Evolutionary conservation across 441 rosid genomes (phyloP), one percentile per base, ranked within the genome.

Genomic region (Mallotus repandus): DNA sequence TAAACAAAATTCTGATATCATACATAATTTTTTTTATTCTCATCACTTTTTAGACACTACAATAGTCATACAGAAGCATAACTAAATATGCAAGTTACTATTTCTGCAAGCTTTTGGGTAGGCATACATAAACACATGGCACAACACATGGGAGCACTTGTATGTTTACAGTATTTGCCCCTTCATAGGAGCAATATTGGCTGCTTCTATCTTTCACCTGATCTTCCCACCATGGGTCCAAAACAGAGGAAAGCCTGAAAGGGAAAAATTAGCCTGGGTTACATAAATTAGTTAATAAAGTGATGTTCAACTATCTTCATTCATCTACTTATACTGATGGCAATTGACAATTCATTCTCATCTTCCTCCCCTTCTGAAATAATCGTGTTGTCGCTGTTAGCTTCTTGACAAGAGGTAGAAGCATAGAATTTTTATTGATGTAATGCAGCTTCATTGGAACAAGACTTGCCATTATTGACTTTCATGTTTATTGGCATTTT

Each of bases 81-180:
- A 29, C 38, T 10, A 61, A 16, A 3, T 32, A 61, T 62, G 45
- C 67, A 41, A 38, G 35, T 25, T 25, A 25, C 29, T 25, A 25
- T 25, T 25, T 25, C 29, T 25, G 29, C 29, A 25, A 1, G 29
- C n/a, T 41, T 25, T 96, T 87, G 69, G 98, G 97, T 96, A 98
- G 98, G 97, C 96, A 22, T 96, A 88, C 63, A 58, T 91, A 58
- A 79, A 87, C 88, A 89, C 84, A 38, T 66, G 89, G 82, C 99
- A 96, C 79, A 79, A 86, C 82, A 90, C 96, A 65, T 90, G 94
- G 97, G 96, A 93, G 72, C 99, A 96, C 69, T 78, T 90, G 69
- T 93, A 93, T 45, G 97, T 96, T 18, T 88, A 93, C 71, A 93
- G 97, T 98, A 72, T 96, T 65, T 85, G 94, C 79, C 97, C 98